Evolutionary conservation across 805 yeast genomes (phyloP).

Genomic region (Saturnispora sanitii): DNA sequence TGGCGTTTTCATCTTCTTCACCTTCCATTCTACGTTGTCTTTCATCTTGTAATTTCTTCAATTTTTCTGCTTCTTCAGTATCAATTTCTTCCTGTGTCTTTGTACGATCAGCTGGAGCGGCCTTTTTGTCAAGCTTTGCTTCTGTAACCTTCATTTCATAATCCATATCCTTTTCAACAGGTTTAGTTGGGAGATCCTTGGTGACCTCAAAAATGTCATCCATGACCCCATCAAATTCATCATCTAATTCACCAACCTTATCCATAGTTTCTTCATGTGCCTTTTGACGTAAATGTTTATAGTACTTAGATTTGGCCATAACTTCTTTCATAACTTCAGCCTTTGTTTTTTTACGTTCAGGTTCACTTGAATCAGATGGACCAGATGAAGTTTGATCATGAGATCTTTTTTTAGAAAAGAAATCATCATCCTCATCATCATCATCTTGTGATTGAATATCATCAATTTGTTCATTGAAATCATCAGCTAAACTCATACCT

Average conservation of each 20-base stretch:
- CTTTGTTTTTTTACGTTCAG: constrained; percentile 60
- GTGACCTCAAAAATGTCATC: constrained; percentile 23
- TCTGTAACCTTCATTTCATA: constrained; percentile 62
- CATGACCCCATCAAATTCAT: constrained; percentile 63
- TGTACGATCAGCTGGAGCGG: constrained; percentile 75
- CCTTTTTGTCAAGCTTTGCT: constrained; percentile 59
- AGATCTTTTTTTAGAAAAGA: constrained; percentile 27
- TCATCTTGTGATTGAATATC: constrained; percentile 22
- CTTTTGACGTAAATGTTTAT: constrained; percentile 66
- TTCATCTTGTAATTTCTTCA: constrained; percentile 55
- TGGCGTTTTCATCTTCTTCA: constrained; percentile 36
- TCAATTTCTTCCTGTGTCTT: constrained; percentile 65
- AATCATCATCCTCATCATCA: constrained; percentile 26
- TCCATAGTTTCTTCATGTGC: constrained; percentile 50
- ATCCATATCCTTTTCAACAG: constrained; percentile 35
- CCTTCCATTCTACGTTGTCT: constrained; percentile 72
- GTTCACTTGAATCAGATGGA: constrained; percentile 31
- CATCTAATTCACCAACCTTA: constrained; percentile 59
- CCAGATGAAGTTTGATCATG: neutral
- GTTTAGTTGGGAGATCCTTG: constrained; percentile 19
- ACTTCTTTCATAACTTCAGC: constrained; percentile 82
- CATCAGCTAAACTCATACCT: constrained; percentile 37
- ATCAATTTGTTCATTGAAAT: constrained; percentile 38
- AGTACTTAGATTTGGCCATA: constrained; percentile 71
- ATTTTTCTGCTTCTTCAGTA: constrained; percentile 49